phyloP scores from a whole-genome alignment of 805 yeast genomes.

The Saturnispora galanensis region DNA sequence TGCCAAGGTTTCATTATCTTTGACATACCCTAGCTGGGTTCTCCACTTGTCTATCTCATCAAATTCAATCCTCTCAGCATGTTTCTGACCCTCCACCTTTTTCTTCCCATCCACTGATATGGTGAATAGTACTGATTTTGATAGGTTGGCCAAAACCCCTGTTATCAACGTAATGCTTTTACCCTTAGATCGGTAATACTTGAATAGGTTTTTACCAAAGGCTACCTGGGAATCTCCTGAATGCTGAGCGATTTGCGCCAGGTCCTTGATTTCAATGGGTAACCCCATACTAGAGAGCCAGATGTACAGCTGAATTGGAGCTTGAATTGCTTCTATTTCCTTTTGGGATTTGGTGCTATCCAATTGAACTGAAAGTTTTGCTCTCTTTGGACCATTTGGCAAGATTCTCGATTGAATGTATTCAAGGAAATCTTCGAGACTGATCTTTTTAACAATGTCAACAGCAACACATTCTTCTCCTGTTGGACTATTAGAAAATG shows the following conservation, averaged over 20 bases:
- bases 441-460: conserved; percentile 24
- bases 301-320: conserved; percentile 32
- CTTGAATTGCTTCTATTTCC: conserved; percentile 28
- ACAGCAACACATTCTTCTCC: conserved; percentile 29
- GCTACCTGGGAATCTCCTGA: conserved; percentile 30
- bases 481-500: conserved; percentile 26
- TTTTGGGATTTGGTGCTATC: conserved; percentile 28
- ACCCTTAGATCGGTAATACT: conserved; percentile 33
- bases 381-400: conserved; percentile 26
- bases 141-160: conserved; percentile 17
- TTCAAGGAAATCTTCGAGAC: conserved; percentile 24
- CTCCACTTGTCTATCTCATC: conserved; percentile 17
- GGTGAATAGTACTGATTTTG: conserved; percentile 12
- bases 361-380: conserved; percentile 36
- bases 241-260: conserved; percentile 30
- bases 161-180: conserved; percentile 20
- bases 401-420: conserved; percentile 31
- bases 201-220: conserved; percentile 33
- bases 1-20: conserved; percentile 2
- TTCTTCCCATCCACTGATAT: background rate
- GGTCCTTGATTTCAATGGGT: conserved; percentile 32
- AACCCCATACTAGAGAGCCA: conserved; percentile 40
- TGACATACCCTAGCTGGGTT: conserved; percentile 12
- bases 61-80: conserved; percentile 11
- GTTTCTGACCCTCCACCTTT: background rate